These are phyloP conservation scores for Vanrija pseudolonga DNA, from an alignment of 1,284 basidiomycete genomes.

Conservation along the genomic window DNA sequence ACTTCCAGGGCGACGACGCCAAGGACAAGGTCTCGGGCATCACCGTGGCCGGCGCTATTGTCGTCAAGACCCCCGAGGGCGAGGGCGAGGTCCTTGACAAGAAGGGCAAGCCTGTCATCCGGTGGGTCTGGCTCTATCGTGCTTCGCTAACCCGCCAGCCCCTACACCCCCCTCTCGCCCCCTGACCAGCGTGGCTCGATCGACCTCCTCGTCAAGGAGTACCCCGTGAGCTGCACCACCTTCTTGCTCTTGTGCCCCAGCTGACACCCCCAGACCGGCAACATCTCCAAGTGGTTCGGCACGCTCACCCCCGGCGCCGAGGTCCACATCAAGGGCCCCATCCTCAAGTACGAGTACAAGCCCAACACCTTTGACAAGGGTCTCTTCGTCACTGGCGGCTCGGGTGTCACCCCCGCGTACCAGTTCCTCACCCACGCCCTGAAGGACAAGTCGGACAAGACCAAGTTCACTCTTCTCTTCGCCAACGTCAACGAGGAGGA, in stretches of 20 bases:
- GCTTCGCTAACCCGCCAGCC: constrained; percentile 41
- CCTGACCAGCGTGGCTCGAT: constrained; percentile 70
- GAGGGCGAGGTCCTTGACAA: constrained; percentile 55
- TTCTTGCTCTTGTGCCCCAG: too few relatives aligned
- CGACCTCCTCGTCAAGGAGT: constrained; percentile 78
- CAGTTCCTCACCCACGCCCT: constrained; percentile 69
- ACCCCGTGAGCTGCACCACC: constrained; percentile 47
- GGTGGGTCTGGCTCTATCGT: constrained; percentile 50
- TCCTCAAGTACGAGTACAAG: constrained; percentile 77
- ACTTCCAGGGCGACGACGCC: constrained; percentile 74
- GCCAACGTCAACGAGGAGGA: constrained; percentile 87
- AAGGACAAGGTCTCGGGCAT: constrained; percentile 59
- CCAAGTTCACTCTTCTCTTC: constrained; percentile 89
- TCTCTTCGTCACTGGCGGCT: constrained; percentile 75
- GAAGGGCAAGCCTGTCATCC: constrained; percentile 84
- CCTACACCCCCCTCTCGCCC: constrained; percentile 78
- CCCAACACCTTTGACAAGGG: constrained; percentile 82
- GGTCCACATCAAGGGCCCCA: constrained; percentile 84
- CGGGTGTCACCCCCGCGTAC: constrained; percentile 54
- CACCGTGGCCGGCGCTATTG: constrained; percentile 57
- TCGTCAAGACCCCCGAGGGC: constrained; percentile 52
- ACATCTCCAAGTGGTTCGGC: constrained; percentile 74
- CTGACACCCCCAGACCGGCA: constrained; percentile 51
- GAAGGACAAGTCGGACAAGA: constrained; percentile 71
- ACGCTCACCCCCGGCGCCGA: constrained; percentile 71